A percentile compares a stretch with the other conserved stretches of the same genome.
Evolutionary conservation across 805 yeast species (phyloP).

Genomic region (Barnettozyma populi): DNA sequence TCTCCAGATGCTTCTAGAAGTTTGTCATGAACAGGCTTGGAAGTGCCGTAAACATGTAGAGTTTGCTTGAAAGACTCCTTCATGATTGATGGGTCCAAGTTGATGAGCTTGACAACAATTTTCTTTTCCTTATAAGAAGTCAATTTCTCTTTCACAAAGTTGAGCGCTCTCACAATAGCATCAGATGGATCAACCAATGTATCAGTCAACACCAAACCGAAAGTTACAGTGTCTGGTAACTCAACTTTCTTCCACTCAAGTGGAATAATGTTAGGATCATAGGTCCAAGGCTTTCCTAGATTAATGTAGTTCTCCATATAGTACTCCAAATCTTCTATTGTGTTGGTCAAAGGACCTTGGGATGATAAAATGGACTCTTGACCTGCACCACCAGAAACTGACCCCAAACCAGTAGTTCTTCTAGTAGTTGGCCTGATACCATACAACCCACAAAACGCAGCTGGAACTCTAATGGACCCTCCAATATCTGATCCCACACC

Average conservation of each 20-base stretch:
- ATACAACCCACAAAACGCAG: slow-evolving; percentile 54
- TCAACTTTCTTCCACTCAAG: slow-evolving; percentile 35
- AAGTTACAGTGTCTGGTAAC: slow-evolving; percentile 40
- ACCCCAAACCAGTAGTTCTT: slow-evolving; percentile 32
- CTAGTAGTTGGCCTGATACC: slow-evolving; percentile 60
- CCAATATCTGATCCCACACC: slow-evolving; percentile 73
- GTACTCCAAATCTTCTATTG: slow-evolving; percentile 60
- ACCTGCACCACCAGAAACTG: slow-evolving; percentile 26
- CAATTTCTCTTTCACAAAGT: slow-evolving; percentile 48
- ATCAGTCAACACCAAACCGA: slow-evolving; percentile 59
- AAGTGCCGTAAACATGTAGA: slow-evolving; percentile 52
- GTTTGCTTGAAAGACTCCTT: slow-evolving; percentile 51
- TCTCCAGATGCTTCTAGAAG: slow-evolving; percentile 60
- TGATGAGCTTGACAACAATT: slow-evolving; percentile 40
- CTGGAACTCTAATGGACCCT: slow-evolving; percentile 65
- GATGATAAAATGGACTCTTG: slow-evolving; percentile 61
- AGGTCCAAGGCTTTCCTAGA: slow-evolving; percentile 60
- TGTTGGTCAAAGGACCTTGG: slow-evolving; percentile 63
- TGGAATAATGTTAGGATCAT: slow-evolving; percentile 34
- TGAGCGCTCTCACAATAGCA: slow-evolving; percentile 53
- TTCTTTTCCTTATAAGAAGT: slow-evolving; percentile 32
- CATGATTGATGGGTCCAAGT: slow-evolving; percentile 48
- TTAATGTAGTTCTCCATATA: slow-evolving; percentile 52
- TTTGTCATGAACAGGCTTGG: slow-evolving; percentile 48
- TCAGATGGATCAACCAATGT: slow-evolving; percentile 64